These are phyloP conservation scores for Calonectria pseudoturangicola DNA, from an alignment of 2,329 filamentous ascomycete species.

Conservation along the genomic window DNA sequence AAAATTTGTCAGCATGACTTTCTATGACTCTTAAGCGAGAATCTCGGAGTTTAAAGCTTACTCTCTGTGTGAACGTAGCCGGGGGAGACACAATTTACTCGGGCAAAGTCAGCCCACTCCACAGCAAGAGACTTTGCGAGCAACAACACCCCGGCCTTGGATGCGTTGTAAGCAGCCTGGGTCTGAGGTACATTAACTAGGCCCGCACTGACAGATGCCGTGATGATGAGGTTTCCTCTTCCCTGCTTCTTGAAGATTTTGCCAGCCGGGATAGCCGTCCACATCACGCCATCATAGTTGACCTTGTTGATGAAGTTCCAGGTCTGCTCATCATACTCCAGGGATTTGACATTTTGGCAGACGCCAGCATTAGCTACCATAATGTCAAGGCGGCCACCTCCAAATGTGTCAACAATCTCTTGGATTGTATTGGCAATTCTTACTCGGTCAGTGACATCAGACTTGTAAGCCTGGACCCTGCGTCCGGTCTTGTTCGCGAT, in stretches of 20 bases:
- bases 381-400: constrained; percentile 47
- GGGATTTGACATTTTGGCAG: constrained; percentile 47
- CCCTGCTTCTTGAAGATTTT: constrained; percentile 53
- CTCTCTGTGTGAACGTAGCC: constrained; percentile 60
- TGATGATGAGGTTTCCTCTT: constrained; percentile 54
- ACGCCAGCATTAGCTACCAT: constrained; percentile 57
- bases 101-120: constrained; percentile 83
- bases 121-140: constrained; percentile 78
- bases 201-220: constrained; percentile 46
- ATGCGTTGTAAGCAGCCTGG: constrained; percentile 64
- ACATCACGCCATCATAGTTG: constrained; percentile 56
- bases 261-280: constrained; percentile 51
- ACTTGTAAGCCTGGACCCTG: not conserved
- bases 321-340: constrained; percentile 54
- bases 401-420: constrained; percentile 49
- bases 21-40: too few relatives aligned
- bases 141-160: constrained; percentile 63
- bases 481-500: not conserved
- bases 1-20: not conserved
- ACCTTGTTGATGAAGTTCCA: constrained; percentile 53
- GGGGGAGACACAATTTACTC: constrained; percentile 81
- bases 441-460: constrained; percentile 7
- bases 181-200: constrained; percentile 53
- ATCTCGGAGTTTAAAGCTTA: not conserved
- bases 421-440: constrained; percentile 29